Evolutionary conservation across 2,329 filamentous ascomycete species (phyloP).

Genomic region (Alternaria burnsii): DNA sequence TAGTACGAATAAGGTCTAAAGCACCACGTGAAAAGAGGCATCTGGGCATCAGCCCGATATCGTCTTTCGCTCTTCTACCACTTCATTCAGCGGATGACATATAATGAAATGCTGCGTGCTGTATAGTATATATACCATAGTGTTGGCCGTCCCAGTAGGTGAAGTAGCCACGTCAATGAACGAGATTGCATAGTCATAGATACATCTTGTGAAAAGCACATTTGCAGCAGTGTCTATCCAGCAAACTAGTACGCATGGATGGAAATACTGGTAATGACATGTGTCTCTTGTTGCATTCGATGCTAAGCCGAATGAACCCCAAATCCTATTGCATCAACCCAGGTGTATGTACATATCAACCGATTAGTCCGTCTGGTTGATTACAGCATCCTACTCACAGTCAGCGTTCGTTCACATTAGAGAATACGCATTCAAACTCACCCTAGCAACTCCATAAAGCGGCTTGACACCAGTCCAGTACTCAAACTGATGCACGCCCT

Average conservation of each 20-base stretch:
- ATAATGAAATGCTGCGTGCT: neutral
- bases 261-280: neutral
- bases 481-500: constrained; percentile 86
- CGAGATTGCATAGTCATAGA: neutral
- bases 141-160: no score
- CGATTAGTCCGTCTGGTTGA: constrained; percentile 21
- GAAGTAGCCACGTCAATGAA: neutral
- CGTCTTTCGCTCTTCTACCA: neutral
- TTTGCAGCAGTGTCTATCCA: neutral
- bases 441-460: constrained; percentile 73
- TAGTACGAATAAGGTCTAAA: neutral
- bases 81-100: neutral
- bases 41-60: neutral
- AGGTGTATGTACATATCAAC: no score
- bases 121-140: neutral
- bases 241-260: neutral
- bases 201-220: neutral
- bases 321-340: neutral
- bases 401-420: constrained; percentile 8
- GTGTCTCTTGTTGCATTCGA: neutral
- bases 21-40: constrained; percentile 1
- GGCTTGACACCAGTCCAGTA: constrained; percentile 85
- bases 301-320: neutral
- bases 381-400: constrained; percentile 23
- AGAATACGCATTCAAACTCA: constrained; percentile 42